Percentiles rank a stretch among this genome's conserved stretches.
Conservation (phyloP, 1,139 yeast genomes). For the Scheffersomyces illinoinensis region DNA sequence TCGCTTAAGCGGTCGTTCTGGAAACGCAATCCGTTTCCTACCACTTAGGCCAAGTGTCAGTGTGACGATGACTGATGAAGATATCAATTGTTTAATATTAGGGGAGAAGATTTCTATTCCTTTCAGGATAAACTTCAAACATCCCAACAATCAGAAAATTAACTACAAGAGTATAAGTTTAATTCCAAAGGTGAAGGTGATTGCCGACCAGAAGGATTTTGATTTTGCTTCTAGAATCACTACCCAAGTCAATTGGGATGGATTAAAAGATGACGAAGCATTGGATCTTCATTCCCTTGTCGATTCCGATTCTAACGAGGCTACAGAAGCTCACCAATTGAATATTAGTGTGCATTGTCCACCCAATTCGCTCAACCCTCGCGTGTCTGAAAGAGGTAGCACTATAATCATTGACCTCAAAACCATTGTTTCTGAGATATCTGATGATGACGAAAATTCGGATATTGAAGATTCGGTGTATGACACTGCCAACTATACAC, state of each 20-base stretch:
- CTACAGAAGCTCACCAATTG: conserved; percentile 15
- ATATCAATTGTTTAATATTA: conserved; percentile 10
- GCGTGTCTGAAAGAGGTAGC: conserved; percentile 6
- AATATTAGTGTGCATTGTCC: conserved; percentile 29
- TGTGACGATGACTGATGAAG: background rate
- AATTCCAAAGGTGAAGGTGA: conserved; percentile 21
- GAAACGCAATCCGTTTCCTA: background rate
- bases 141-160: conserved; percentile 15
- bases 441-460: conserved; percentile 9
- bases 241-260: conserved; percentile 36
- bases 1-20: background rate
- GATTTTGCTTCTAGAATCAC: conserved; percentile 15
- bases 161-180: conserved; percentile 22
- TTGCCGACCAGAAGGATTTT: conserved; percentile 14
- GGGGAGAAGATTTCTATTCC: conserved; percentile 32
- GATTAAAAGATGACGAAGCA: conserved; percentile 44
- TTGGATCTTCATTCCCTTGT: conserved; percentile 21
- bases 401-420: conserved; percentile 24
- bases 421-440: conserved; percentile 23
- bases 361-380: conserved; percentile 11
- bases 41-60: background rate
- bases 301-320: conserved; percentile 8
- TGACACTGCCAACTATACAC: conserved; percentile 25
- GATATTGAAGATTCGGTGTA: conserved; percentile 20
- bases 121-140: conserved; percentile 19